Percentiles rank a stretch among this genome's conserved stretches.
phyloP scores from a whole-genome alignment of 2,329 filamentous ascomycete genomes.

The Fusarium musae region DNA sequence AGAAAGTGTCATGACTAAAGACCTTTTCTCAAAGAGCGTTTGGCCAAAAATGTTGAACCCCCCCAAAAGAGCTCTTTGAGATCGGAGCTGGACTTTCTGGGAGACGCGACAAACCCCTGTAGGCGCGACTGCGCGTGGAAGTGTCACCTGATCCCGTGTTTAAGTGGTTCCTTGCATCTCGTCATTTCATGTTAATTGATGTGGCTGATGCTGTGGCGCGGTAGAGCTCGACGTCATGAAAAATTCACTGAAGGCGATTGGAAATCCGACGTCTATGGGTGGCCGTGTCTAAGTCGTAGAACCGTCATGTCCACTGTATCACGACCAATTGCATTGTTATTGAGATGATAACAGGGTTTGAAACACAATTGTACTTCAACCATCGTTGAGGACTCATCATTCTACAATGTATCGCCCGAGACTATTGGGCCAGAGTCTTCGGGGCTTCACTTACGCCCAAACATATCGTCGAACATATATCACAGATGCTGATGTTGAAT shows the following conservation, averaged over 20 bases:
- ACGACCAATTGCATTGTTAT: conserved; percentile 5
- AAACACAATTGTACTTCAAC: neutral
- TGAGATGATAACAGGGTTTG: neutral
- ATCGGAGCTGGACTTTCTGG: conserved; percentile 18
- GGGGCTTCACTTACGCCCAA: conserved; percentile 47
- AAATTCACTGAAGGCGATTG: conserved; percentile 38
- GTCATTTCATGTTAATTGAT: conserved; percentile 11
- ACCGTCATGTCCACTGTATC: conserved; percentile 26
- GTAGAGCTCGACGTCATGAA: conserved; percentile 44
- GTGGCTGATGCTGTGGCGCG: conserved; percentile 33
- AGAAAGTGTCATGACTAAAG: conserved; percentile 18
- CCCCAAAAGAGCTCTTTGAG: conserved; percentile 6
- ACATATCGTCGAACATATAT: conserved; percentile 55
- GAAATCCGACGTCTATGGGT: conserved; percentile 41
- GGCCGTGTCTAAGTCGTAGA: conserved; percentile 31
- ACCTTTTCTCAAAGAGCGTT: neutral
- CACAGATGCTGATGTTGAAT: conserved; percentile 62
- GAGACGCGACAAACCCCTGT: conserved; percentile 52
- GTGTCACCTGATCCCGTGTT: conserved; percentile 54
- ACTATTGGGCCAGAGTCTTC: conserved; percentile 52
- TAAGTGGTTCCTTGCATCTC: conserved; percentile 5
- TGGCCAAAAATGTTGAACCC: neutral
- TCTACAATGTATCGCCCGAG: conserved; percentile 54
- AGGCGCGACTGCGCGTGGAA: conserved; percentile 52
- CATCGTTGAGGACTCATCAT: neutral